Conservation (phyloP, 2,329 filamentous ascomycete genomes). For the Plectosphaerella sp. region DNA sequence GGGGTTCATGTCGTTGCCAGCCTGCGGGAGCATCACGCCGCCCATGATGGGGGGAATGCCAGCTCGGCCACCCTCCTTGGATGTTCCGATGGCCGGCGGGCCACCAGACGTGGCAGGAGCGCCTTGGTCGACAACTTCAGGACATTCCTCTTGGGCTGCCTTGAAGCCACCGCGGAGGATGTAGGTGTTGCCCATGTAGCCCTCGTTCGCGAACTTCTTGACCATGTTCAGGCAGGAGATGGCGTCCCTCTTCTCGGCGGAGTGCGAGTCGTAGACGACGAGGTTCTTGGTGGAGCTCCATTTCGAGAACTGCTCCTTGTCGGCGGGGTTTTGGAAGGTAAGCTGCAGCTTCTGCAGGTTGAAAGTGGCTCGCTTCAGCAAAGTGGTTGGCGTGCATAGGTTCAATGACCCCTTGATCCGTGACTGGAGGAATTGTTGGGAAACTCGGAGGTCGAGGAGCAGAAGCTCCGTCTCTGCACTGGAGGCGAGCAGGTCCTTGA, state of each 20-base stretch:
- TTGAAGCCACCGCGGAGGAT: slow-evolving; percentile 81
- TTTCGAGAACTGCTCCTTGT: slow-evolving; percentile 67
- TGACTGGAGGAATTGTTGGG: slow-evolving; percentile 72
- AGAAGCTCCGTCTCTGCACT: slow-evolving; percentile 45
- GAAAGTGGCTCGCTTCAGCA: slow-evolving; percentile 87
- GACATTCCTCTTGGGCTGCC: slow-evolving; percentile 64
- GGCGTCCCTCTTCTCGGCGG: slow-evolving; percentile 75
- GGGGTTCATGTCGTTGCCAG: slow-evolving; percentile 68
- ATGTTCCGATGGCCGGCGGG: slow-evolving; percentile 30
- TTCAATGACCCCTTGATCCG: slow-evolving; percentile 80
- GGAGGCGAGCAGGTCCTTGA: slow-evolving; percentile 51
- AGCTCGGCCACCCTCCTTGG: slow-evolving; percentile 39
- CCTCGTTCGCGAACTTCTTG: slow-evolving; percentile 86
- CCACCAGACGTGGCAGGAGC: slow-evolving; percentile 21
- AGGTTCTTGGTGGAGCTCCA: slow-evolving; percentile 76
- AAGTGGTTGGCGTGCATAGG: slow-evolving; percentile 89
- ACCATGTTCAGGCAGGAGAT: slow-evolving; percentile 77
- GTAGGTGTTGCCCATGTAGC: slow-evolving; percentile 68
- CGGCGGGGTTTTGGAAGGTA: slow-evolving; percentile 71
- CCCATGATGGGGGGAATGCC: slow-evolving; percentile 74
- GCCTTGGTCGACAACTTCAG: slow-evolving; percentile 56
- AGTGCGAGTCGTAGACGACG: slow-evolving; percentile 80
- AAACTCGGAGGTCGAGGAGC: slow-evolving; percentile 81
- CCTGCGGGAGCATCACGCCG: slow-evolving; percentile 75
- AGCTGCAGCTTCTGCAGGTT: slow-evolving; percentile 83